Base-by-base conservation (phyloP, 257 asterid genomes). In the Verbascum thapsus region DNA sequence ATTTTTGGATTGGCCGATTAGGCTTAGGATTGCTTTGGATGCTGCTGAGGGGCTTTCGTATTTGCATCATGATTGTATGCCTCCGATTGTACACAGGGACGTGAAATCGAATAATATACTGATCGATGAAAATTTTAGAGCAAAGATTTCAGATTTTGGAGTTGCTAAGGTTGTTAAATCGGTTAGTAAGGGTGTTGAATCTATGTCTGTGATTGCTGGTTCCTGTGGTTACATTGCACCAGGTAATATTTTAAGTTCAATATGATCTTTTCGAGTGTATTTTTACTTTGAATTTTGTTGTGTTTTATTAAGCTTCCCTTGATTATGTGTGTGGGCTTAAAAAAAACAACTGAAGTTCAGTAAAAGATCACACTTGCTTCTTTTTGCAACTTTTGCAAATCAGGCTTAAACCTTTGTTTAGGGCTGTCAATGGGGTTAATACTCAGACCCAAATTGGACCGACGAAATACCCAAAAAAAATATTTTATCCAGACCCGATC, bases 211-310 rank as follows among this genome's bases (percentile, higher is more conserved):
- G 0, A 72, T 91, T 69, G 94, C 94, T 68, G 98, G 98, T 52
- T 82, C 98, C 26, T 82, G 76, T 16, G 98, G 98, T 41, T 91
- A 91, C 80, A 88, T 91, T 76, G 98, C 96, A 10, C 98, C 98
- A 79, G 96, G 98, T 86, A 78, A 10, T 34, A 15, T 35, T 58
- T 41, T 30, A 6, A 3, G 7, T 41, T 17, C 32, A 26, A 1
- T 26, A n/a, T n/a, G n/a, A n/a, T n/a, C n/a, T n/a, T n/a, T n/a
- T n/a, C n/a, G n/a, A n/a, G n/a, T n/a, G n/a, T n/a, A 26, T 26
- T 26, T n/a, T n/a, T n/a, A n/a, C n/a, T n/a, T n/a, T n/a, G n/a
- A n/a, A n/a, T n/a, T n/a, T n/a, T n/a, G n/a, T n/a, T n/a, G 5
- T 26, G 5, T 26, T 26, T 26, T 26, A 26, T 26, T 26, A 5